phyloP scores from a whole-genome alignment of 2,329 filamentous ascomycete genomes.

The Harringtonia aguacate region DNA sequence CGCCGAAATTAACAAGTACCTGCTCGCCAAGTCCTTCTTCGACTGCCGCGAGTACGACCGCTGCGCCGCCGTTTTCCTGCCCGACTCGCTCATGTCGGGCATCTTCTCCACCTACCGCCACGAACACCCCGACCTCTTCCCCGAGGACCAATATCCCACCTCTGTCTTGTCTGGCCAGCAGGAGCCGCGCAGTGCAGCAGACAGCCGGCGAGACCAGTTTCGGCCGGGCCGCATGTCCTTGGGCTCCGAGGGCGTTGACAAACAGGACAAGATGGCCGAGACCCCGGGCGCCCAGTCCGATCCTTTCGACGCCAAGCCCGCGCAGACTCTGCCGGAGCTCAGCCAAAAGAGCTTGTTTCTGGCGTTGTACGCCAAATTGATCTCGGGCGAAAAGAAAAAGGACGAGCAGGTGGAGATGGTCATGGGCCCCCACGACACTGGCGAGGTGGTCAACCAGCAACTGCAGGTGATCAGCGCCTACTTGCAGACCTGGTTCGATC shows the following conservation, averaged over 20 bases:
- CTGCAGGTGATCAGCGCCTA: conserved; percentile 63
- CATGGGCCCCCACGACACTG: conserved; percentile 82
- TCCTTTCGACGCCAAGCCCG: conserved; percentile 7
- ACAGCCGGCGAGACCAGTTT: too few species aligned
- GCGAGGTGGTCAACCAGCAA: conserved; percentile 76
- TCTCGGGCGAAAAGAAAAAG: conserved; percentile 90
- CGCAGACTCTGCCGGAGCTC: conserved; percentile 38
- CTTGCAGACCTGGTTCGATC: conserved; percentile 70
- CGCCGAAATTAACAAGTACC: conserved; percentile 69
- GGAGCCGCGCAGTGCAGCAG: too few species aligned
- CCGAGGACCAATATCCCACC: conserved; percentile 17
- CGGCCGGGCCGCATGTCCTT: too few species aligned
- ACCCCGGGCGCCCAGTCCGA: too few species aligned
- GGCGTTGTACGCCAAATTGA: conserved; percentile 81
- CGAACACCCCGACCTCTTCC: conserved; percentile 13
- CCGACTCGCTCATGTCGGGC: conserved; percentile 64
- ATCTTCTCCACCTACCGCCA: conserved; percentile 42
- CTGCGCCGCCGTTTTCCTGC: conserved; percentile 79
- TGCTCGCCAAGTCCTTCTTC: conserved; percentile 88
- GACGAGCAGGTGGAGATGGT: conserved; percentile 98
- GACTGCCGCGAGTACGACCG: conserved; percentile 93
- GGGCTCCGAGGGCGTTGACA: too few species aligned
- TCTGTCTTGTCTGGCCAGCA: too few species aligned
- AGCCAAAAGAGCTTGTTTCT: conserved; percentile 92
- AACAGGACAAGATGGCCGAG: too few species aligned